Evolutionary conservation across 208 protist genomes (phyloP), one percentile per base, ranked within the genome.

Genomic region (Acanthamoeba triangularis): DNA sequence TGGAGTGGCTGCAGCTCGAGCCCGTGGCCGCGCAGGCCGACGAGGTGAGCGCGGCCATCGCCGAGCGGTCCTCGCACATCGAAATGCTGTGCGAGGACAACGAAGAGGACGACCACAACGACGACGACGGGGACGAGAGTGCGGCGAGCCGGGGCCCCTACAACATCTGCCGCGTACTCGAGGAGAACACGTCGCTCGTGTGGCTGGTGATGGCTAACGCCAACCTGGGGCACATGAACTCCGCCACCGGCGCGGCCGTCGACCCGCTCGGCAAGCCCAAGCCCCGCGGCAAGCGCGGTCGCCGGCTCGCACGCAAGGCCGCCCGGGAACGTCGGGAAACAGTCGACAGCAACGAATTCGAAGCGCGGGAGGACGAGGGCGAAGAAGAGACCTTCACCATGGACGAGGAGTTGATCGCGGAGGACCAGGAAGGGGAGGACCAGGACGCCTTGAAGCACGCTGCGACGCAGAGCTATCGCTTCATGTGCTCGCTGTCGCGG

Each of bases 141-240:
- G n/a, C n/a, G n/a, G 41, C n/a, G 52, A 54, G 74, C 37, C 13
- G 20, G 56, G 74, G 74, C 0, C 37, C 30, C 49, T 35, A 87
- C 49, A 87, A 87, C 20, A 30, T 87, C n/a, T 87, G 78, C 44
- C 78, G 52, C 14, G 63, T 87, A 30, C 47, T 87, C 41, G 52
- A 87, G 49, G 78, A 87, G 49, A 87, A 87, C 78, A 37, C 25
- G 49, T 63, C 41, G 49, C 78, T 87, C 30, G 78, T 87, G 49
- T 87, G 78, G 78, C 78, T 87, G 18, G 78, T 87, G 49, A 61
- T 61, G 78, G 78, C 78, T 16, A 87, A 82, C 37, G 41, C 41
- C 33, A 52, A 61, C 25, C 13, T 87, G 41, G n/a, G n/a, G n/a
- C 20, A 87, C 25, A 54, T 87, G 20, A 28, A 35, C 78, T n/a